phyloP scores from a whole-genome alignment of 169 alveolate species.

The Plasmodium coatneyi region DNA sequence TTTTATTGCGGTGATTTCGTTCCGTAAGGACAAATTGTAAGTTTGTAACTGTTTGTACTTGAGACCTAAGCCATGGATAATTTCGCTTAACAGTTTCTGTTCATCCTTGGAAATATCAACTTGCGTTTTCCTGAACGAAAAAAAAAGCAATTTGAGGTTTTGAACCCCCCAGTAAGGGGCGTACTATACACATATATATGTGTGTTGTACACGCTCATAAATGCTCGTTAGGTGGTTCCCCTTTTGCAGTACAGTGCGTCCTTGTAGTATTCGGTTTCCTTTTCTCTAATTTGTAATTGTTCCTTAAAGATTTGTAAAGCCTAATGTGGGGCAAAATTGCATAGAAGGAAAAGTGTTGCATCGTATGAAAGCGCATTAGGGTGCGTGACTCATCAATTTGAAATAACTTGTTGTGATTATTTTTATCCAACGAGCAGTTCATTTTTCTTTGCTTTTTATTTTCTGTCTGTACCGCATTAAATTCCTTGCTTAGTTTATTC shows the following conservation, averaged over 20 bases:
- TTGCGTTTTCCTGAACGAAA: constrained; percentile 56
- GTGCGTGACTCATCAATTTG: neutral
- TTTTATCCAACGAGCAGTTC: neutral
- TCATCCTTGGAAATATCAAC: constrained; percentile 56
- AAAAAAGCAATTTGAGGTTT: neutral
- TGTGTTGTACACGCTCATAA: neutral
- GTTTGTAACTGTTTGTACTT: constrained; percentile 73
- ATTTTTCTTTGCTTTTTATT: neutral
- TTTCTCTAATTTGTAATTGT: constrained; percentile 72
- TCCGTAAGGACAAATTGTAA: constrained; percentile 61
- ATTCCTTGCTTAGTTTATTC: constrained; percentile 73
- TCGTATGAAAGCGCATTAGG: neutral
- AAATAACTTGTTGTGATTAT: neutral
- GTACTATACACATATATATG: neutral
- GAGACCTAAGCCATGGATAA: constrained; percentile 61
- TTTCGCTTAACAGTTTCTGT: constrained; percentile 66
- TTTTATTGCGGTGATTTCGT: constrained; percentile 70
- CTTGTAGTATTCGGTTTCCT: constrained; percentile 74
- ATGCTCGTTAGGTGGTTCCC: neutral
- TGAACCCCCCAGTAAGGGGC: neutral
- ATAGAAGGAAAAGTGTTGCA: neutral
- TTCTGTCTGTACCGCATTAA: constrained; percentile 40
- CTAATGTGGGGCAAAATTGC: constrained; percentile 11
- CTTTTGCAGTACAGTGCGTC: constrained; percentile 48
- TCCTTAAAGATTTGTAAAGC: constrained; percentile 72